Evolutionary conservation across 164 flowering plant species (phyloP).

Genomic region (Sextonia rubra): DNA sequence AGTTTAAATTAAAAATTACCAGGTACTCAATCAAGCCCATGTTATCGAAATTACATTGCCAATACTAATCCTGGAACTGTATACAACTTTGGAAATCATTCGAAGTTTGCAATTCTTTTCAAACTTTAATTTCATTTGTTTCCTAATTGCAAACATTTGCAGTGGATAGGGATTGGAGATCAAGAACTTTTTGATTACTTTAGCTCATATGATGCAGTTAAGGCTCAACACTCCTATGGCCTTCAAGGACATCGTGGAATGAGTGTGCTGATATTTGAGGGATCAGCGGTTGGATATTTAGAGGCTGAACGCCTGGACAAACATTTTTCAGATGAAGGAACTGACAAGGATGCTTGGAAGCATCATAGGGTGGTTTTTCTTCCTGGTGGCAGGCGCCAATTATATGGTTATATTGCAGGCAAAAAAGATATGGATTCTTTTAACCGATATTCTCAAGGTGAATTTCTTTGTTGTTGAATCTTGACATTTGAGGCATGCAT

Average conservation of each 20-base stretch:
- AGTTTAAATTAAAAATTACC: too few relatives aligned
- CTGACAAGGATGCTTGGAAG: constrained; percentile 73
- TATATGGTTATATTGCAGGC: constrained; percentile 75
- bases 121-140: background rate
- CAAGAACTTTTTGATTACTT: constrained; percentile 84
- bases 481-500: too few relatives aligned
- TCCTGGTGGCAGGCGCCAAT: constrained; percentile 78
- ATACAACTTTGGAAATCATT: background rate
- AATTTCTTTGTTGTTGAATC: background rate
- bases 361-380: constrained; percentile 30
- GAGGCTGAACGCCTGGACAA: constrained; percentile 89
- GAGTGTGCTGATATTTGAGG: constrained; percentile 82
- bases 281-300: constrained; percentile 61
- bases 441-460: constrained; percentile 74
- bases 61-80: background rate
- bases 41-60: too few relatives aligned
- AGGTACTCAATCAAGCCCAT: too few relatives aligned
- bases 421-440: constrained; percentile 67
- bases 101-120: background rate
- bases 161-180: constrained; percentile 99
- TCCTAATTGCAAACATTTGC: constrained; percentile 6
- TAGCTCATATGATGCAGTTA: constrained; percentile 46
- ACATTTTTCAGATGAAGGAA: constrained; percentile 57
- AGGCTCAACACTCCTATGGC: constrained; percentile 86
- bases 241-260: constrained; percentile 95